A percentile compares a stretch with the other conserved stretches of the same genome.
These are phyloP conservation scores for Ottelia alismoides DNA, from an alignment of 106 monocot genomes.

Conservation along the genomic window DNA sequence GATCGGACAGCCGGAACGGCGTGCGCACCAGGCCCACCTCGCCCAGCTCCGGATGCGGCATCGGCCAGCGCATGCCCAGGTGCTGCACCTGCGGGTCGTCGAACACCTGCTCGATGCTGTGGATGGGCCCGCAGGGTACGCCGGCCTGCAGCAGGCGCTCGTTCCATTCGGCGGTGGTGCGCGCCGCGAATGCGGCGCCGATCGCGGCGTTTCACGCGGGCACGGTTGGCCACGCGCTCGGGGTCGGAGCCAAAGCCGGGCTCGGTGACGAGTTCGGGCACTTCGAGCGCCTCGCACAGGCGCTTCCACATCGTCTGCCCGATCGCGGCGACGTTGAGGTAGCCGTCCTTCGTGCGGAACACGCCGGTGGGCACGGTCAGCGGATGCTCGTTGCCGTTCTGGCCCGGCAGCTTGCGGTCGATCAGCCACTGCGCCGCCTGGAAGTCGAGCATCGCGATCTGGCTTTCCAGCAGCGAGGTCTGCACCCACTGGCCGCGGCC, in stretches of 20 bases:
- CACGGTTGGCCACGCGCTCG: no score
- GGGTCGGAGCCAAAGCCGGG: neutral
- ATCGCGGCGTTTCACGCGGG: no score
- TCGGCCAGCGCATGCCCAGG: neutral
- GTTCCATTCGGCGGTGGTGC: neutral
- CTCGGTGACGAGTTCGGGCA: no score
- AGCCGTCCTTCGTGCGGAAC: no score
- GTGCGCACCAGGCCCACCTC: neutral
- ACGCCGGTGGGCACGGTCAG: no score
- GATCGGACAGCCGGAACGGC: no score
- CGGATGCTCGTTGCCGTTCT: no score
- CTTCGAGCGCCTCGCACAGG: neutral
- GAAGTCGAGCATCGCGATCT: neutral
- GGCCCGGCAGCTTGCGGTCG: no score
- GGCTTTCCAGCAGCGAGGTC: no score
- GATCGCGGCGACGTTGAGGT: neutral
- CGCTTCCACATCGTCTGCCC: neutral
- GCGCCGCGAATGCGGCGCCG: no score
- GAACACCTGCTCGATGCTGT: neutral
- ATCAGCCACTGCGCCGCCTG: no score
- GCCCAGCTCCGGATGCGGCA: neutral
- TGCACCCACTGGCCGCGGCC: neutral
- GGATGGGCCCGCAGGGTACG: no score
- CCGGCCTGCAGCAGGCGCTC: neutral
- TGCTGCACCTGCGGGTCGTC: neutral